Conservation (phyloP, 1,284 basidiomycete species). For the Leccinum griseonigrum region DNA sequence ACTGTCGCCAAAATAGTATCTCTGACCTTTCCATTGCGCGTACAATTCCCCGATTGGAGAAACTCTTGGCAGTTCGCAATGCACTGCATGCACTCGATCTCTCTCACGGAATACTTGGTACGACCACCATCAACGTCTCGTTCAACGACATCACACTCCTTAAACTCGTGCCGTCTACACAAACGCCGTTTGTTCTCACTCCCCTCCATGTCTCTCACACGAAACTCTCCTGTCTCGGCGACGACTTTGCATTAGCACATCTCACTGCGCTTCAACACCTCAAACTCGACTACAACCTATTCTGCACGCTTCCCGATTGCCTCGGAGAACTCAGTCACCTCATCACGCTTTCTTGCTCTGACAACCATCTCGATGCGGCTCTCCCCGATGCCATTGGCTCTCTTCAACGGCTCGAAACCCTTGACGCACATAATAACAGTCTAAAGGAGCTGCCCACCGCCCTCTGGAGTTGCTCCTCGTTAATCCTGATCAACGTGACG, state of each 20-base stretch:
- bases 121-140: constrained; percentile 65
- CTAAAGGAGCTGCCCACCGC: constrained; percentile 73
- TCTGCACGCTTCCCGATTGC: constrained; percentile 82
- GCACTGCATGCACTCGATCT: constrained; percentile 77
- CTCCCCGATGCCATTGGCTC: constrained; percentile 80
- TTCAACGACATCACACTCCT: constrained; percentile 84
- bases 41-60: constrained; percentile 67
- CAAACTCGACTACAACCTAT: constrained; percentile 84
- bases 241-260: constrained; percentile 70
- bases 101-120: constrained; percentile 56
- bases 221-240: constrained; percentile 85
- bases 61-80: constrained; percentile 80
- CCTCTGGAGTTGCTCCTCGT: constrained; percentile 83
- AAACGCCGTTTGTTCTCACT: constrained; percentile 65
- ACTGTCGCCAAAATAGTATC: constrained; percentile 83
- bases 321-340: constrained; percentile 75
- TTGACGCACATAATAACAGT: constrained; percentile 94
- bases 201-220: constrained; percentile 88
- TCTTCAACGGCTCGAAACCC: constrained; percentile 71
- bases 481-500: constrained; percentile 81
- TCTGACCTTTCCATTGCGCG: constrained; percentile 71
- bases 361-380: constrained; percentile 82
- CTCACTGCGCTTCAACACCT: constrained; percentile 73
- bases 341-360: constrained; percentile 79
- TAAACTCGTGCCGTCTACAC: constrained; percentile 60